Conservation (phyloP, 768 basidiomycete genomes). For the Dacryopinax spathularia region DNA sequence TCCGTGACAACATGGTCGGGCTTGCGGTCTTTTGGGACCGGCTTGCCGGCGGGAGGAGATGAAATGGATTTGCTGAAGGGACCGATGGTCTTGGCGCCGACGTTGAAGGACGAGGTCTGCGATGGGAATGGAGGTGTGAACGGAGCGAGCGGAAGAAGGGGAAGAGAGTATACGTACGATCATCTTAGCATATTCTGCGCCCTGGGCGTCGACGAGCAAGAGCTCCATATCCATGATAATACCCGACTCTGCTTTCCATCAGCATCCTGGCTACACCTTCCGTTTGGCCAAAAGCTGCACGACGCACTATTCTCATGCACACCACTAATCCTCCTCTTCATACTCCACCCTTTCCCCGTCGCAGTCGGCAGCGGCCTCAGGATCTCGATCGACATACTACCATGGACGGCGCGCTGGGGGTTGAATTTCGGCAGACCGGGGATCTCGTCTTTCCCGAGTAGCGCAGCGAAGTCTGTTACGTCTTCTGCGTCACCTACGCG, state of each 20-base stretch:
- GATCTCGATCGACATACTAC: conserved; percentile 63
- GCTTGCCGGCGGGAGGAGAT: conserved; percentile 44
- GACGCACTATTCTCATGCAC: conserved; percentile 64
- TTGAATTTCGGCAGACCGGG: conserved; percentile 60
- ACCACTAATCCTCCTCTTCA: conserved; percentile 49
- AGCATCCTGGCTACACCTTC: too few species aligned
- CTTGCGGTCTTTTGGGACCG: conserved; percentile 43
- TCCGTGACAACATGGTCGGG: conserved; percentile 50
- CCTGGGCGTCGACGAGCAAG: conserved; percentile 46
- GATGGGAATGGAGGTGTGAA: background rate
- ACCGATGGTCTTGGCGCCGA: conserved; percentile 52
- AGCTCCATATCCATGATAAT: conserved; percentile 56
- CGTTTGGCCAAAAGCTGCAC: background rate
- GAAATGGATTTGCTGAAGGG: conserved; percentile 52
- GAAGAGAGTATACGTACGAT: conserved; percentile 30
- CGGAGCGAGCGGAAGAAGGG: background rate
- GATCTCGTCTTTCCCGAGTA: conserved; percentile 24
- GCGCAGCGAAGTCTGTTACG: conserved; percentile 51
- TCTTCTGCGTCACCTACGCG: conserved; percentile 42
- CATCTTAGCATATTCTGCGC: conserved; percentile 45
- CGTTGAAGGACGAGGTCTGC: conserved; percentile 51
- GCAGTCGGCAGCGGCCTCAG: conserved; percentile 61
- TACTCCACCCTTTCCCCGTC: conserved; percentile 67
- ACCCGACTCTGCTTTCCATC: conserved; percentile 44
- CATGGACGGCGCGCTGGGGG: conserved; percentile 61